Conservation (phyloP, 2,329 filamentous ascomycete species). For the Pseudocercospora vitis region DNA sequence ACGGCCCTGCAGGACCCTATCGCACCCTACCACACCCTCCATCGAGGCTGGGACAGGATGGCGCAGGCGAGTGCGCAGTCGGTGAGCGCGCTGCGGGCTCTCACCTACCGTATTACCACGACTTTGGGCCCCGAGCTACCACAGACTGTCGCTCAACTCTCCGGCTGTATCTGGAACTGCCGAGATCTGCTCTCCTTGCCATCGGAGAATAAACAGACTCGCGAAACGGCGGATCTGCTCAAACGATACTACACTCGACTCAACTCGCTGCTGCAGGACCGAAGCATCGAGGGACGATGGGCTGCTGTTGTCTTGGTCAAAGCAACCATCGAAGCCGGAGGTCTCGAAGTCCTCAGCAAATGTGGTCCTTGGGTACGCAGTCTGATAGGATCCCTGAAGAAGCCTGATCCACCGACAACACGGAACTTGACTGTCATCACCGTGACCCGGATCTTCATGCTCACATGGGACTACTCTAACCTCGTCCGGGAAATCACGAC, state of each 20-base stretch:
- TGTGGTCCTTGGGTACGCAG: conserved; percentile 73
- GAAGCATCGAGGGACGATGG: conserved; percentile 72
- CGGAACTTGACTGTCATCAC: conserved; percentile 77
- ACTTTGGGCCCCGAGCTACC: conserved; percentile 73
- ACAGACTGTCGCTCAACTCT: conserved; percentile 68
- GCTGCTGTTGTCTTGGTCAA: conserved; percentile 77
- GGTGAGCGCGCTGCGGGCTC: conserved; percentile 53
- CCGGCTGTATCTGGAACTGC: conserved; percentile 56
- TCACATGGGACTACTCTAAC: conserved; percentile 79
- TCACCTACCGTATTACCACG: conserved; percentile 70
- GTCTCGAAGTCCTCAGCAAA: conserved; percentile 75
- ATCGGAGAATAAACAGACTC: conserved; percentile 56
- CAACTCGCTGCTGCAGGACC: conserved; percentile 74
- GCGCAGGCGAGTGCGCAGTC: conserved; percentile 35
- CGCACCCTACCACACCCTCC: background rate
- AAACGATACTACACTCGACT: conserved; percentile 81
- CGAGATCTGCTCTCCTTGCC: conserved; percentile 62
- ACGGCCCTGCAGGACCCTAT: no score
- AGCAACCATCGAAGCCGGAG: conserved; percentile 75
- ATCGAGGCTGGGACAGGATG: conserved; percentile 3
- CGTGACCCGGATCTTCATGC: conserved; percentile 77
- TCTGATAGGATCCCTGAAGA: conserved; percentile 75
- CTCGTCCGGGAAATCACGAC: conserved; percentile 85
- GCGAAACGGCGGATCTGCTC: conserved; percentile 67
- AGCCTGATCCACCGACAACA: conserved; percentile 70